Base-by-base conservation (phyloP, 805 yeast genomes). In the Wickerhamomyces xylosicus region DNA sequence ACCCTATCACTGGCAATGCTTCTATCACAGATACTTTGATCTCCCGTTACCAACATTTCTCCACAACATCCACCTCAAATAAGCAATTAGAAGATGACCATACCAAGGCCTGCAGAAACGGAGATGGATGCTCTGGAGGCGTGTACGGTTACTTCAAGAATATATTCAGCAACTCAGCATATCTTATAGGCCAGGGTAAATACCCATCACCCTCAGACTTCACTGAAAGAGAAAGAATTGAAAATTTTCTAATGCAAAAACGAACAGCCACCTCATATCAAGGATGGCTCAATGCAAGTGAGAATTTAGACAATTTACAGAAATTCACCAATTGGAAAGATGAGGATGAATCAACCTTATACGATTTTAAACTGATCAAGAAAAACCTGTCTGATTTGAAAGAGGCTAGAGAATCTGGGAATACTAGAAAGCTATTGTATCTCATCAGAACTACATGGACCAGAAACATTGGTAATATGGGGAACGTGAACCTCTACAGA, bases 381-480 rank as follows among this genome's bases (percentile, higher is more conserved):
- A 57, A 58, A 9, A 62, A 77, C 41, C 61, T 85, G 34, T 46
- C 51, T 4, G 79, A 79, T 40, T 62, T 92, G 66, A 62, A 71
- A 33, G 55, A 57, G 2, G 85, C 89, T 0, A 66, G 97, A 27
- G 32, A 56, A 15, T 52, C 61, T 14, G 67, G 72, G 20, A 84
- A 92, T 52, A 72, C 72, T 48, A 64, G 73, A 40, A 66, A 70
- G 33, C 58, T 90, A 27, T 58, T 90, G 13, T 86, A 84, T 49
- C 62, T 85, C 13, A 77, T 92, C 3, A 61, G 97, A 42, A 90
- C 96, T 0, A 76, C 83, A 19, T 83, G 95, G 84, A 71, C 74
- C 2, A 66, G 98, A 45, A 85, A 87, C 52, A 58, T 86, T 38
- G 97, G 95, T 1, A 83, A 85, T 48, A 84, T 87, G 67, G 94